Conservation (phyloP, 2,329 filamentous ascomycete species). For the Neurospora crassa region DNA sequence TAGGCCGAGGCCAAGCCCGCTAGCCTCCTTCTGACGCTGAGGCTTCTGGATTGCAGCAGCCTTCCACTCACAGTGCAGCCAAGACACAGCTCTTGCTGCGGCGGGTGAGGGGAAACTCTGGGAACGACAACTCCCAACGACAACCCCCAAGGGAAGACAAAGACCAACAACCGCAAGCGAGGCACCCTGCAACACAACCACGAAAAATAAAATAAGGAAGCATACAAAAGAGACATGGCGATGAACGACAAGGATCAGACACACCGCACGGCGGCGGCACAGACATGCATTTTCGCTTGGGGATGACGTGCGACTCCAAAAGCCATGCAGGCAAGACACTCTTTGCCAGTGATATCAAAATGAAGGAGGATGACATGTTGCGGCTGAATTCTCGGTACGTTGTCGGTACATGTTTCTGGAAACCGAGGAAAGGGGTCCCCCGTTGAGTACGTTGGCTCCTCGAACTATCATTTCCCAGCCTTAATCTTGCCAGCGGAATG, state of each 20-base stretch:
- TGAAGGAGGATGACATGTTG: background rate
- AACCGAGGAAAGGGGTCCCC: background rate
- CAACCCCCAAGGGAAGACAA: background rate
- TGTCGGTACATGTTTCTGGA: background rate
- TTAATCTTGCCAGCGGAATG: background rate
- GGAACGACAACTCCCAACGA: background rate
- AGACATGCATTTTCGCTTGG: background rate
- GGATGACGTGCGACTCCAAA: background rate
- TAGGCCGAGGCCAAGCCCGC: background rate
- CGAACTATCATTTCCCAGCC: background rate
- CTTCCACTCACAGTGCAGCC: background rate
- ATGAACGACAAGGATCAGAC: background rate
- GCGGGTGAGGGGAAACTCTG: background rate
- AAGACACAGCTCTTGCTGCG: background rate
- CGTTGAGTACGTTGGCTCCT: background rate
- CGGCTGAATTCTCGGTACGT: background rate
- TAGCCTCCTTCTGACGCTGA: background rate
- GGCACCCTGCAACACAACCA: background rate
- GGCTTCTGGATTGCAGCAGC: background rate
- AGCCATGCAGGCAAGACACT: background rate
- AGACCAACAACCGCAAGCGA: background rate
- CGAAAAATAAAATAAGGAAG: background rate
- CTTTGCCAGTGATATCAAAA: background rate
- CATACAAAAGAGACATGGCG: background rate
- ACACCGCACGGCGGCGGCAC: background rate